Conservation (phyloP, 1,139 yeast species). For the Meyerozyma elateridarum region DNA sequence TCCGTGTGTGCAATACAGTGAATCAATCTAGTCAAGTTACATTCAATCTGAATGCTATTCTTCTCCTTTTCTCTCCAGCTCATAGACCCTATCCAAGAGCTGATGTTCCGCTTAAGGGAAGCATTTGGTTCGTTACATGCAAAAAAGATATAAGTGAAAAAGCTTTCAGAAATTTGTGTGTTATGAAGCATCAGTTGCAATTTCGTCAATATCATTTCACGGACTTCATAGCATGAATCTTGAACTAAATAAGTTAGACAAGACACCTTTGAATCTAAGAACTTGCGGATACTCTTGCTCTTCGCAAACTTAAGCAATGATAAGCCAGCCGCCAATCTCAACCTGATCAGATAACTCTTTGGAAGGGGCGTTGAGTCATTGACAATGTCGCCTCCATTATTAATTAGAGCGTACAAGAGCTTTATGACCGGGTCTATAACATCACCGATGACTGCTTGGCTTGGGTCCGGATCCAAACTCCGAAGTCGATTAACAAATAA, state of each 20-base stretch:
- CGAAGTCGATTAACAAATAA: constrained; percentile 62
- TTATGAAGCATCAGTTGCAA: constrained; percentile 51
- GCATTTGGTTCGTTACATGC: constrained; percentile 70
- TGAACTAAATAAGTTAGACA: constrained; percentile 58
- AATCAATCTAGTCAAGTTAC: constrained; percentile 60
- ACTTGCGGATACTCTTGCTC: constrained; percentile 44
- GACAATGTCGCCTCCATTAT: constrained; percentile 80
- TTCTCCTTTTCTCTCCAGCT: constrained; percentile 41
- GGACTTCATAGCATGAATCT: constrained; percentile 58
- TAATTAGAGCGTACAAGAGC: constrained; percentile 59
- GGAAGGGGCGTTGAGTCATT: constrained; percentile 62
- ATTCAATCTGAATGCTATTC: constrained; percentile 51
- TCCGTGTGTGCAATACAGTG: constrained; percentile 73
- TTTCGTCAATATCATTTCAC: constrained; percentile 47
- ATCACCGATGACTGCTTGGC: constrained; percentile 19
- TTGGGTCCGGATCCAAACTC: constrained; percentile 29
- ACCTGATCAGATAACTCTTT: constrained; percentile 48
- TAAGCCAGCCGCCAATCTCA: constrained; percentile 68
- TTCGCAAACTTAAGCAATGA: constrained; percentile 63
- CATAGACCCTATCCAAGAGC: constrained; percentile 72
- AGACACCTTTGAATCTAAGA: constrained; percentile 52
- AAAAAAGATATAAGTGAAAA: constrained; percentile 64
- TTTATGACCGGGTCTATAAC: constrained; percentile 58
- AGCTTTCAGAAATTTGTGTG: constrained; percentile 57
- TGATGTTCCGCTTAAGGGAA: constrained; percentile 44